Evolutionary conservation across 2,329 filamentous ascomycete species (phyloP), one percentile per base, ranked within the genome.

Genomic region (Hysterium pulicare): DNA sequence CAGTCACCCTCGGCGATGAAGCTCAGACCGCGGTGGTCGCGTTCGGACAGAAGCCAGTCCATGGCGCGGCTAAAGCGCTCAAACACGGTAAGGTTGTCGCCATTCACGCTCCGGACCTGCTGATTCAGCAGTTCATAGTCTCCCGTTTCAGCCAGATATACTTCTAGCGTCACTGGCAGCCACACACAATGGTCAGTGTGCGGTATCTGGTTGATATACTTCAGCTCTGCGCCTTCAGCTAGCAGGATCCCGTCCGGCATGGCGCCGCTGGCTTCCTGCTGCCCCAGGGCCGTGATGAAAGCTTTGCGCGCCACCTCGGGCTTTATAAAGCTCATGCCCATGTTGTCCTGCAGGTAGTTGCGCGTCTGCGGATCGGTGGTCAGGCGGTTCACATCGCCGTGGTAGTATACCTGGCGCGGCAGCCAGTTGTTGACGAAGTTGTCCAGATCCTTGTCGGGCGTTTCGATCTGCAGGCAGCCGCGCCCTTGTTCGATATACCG

Each of bases 191-290:
- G 76, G 45, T 81, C 77, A 1, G 77, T 79, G 50, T 81, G 77
- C 17, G 77, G 77, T n/a, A 81, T 64, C 56, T 79, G 76, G 60
- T 80, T 80, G 65, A 80, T 79, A 59, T 79, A 81, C 53, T 81
- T 80, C 26, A 80, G 68, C 54, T 78, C 75, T 1, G 76, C 77
- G 31, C 72, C 77, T 49, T 77, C 71, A 15, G 68, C 60, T 3
- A 81, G 61, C 3, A 80, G 53, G 41, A 81, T 78, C 5, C 77
- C 77, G 51, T 81, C 77, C 0, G 77, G 77, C 76, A 80, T 79
- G 13, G 75, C 69, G n/a, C 77, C 77, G 17, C 65, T 75, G 11
- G 68, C 57, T 49, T 78, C 74, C 51, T 81, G 77, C 49, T 81
- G 77, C 0, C 71, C 66, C 2, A 80, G 65, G 0, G 76, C 71